Percentiles rank a stretch among this genome's conserved stretches.
These are phyloP conservation scores for Mortierella sp. DNA, from an alignment of 371 early-diverging fungal species.

Conservation along the genomic window DNA sequence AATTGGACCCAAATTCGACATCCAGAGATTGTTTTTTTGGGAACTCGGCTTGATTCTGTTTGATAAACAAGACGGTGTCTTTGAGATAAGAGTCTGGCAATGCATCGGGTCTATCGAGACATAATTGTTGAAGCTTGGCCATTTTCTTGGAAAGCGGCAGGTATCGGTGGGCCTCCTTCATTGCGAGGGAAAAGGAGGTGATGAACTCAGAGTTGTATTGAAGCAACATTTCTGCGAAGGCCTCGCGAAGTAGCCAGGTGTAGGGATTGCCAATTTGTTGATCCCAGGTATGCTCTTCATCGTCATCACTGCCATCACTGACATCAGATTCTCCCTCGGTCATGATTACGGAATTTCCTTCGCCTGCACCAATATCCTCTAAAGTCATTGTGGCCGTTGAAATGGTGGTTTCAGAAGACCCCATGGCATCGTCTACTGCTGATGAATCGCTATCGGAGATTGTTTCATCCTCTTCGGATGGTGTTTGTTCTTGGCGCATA, in stretches of 20 bases:
- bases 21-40: constrained; percentile 13
- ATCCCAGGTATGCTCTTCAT: neutral
- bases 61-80: constrained; percentile 10
- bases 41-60: constrained; percentile 7
- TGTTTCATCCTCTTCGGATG: too few species aligned
- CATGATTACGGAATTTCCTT: too few species aligned
- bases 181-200: constrained; percentile 1
- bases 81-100: constrained; percentile 1
- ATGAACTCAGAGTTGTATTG: constrained; percentile 15
- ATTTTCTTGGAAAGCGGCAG: constrained; percentile 4
- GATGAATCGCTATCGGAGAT: too few species aligned
- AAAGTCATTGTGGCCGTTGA: neutral
- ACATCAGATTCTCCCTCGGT: neutral
- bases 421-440: neutral
- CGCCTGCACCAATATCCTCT: neutral
- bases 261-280: neutral
- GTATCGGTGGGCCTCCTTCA: neutral
- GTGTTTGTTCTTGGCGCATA: neutral
- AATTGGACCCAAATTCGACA: neutral
- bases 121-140: neutral
- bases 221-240: neutral
- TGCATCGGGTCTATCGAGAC: neutral
- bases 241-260: neutral
- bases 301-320: neutral
- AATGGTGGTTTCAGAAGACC: neutral